Conservation (phyloP, 2,329 filamentous ascomycete genomes). For the Lojkania enalia region DNA sequence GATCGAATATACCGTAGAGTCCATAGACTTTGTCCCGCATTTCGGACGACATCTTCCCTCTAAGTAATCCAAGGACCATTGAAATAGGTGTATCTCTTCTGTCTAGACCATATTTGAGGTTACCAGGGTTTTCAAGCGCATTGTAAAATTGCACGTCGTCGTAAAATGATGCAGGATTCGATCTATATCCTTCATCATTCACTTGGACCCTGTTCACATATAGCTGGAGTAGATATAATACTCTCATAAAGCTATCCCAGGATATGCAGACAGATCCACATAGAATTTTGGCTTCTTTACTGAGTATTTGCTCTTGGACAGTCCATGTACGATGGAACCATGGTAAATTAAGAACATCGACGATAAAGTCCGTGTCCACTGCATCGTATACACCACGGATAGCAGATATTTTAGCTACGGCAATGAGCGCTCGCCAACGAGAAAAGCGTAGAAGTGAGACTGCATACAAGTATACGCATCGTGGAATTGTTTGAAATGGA, state of each 20-base stretch:
- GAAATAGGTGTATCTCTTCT: no score
- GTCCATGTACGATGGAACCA: slow-evolving; percentile 13
- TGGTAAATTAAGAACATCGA: slow-evolving; percentile 4
- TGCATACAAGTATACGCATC: neutral
- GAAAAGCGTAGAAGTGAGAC: neutral
- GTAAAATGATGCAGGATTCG: neutral
- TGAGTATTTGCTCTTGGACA: slow-evolving; percentile 10
- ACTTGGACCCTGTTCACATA: neutral
- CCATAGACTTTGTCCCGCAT: no score
- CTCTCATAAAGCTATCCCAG: slow-evolving; percentile 2
- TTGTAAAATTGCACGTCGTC: slow-evolving; percentile 2
- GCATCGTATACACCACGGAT: slow-evolving; percentile 1
- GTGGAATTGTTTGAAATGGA: no score
- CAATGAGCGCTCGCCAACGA: neutral
- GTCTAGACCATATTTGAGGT: no score
- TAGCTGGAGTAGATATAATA: neutral
- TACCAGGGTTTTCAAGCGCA: no score
- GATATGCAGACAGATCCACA: neutral
- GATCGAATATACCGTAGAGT: slow-evolving; percentile 7
- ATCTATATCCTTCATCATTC: neutral
- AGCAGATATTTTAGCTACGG: neutral
- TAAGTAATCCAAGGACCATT: no score
- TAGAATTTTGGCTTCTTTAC: slow-evolving; percentile 2
- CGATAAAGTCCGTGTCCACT: slow-evolving; percentile 6
- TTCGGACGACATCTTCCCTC: no score